Evolutionary conservation across 805 yeast genomes (phyloP).

Genomic region (Blastobotrys attinorum): DNA sequence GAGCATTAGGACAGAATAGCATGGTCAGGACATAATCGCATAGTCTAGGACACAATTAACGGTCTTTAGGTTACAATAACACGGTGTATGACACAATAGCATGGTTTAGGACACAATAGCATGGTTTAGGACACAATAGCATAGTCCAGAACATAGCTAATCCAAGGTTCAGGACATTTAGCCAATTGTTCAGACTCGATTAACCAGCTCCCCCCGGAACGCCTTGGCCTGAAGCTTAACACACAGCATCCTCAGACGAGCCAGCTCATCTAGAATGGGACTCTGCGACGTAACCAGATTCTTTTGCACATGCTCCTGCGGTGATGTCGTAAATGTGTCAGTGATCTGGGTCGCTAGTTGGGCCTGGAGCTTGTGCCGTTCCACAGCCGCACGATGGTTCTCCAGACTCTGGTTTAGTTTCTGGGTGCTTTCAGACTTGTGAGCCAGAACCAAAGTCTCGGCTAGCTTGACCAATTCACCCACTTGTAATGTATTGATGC

Average conservation of each 20-base stretch:
- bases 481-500: no score
- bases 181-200: no score
- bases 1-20: neutral
- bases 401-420: neutral
- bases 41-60: neutral
- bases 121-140: no score
- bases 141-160: no score
- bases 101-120: no score
- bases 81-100: no score
- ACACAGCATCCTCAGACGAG: slow-evolving; percentile 4
- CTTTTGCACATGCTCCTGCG: slow-evolving; percentile 2
- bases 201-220: no score
- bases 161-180: no score
- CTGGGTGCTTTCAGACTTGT: neutral
- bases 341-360: neutral
- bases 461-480: neutral
- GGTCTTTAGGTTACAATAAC: neutral
- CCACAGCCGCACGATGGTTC: neutral
- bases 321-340: neutral
- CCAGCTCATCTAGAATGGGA: slow-evolving; percentile 4
- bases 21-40: neutral
- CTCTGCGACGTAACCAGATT: slow-evolving; percentile 3
- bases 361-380: neutral
- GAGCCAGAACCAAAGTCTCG: neutral
- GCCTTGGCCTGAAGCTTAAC: slow-evolving; percentile 3